phyloP scores from a whole-genome alignment of 768 basidiomycete species.

The Fibroporia radiculosa region DNA sequence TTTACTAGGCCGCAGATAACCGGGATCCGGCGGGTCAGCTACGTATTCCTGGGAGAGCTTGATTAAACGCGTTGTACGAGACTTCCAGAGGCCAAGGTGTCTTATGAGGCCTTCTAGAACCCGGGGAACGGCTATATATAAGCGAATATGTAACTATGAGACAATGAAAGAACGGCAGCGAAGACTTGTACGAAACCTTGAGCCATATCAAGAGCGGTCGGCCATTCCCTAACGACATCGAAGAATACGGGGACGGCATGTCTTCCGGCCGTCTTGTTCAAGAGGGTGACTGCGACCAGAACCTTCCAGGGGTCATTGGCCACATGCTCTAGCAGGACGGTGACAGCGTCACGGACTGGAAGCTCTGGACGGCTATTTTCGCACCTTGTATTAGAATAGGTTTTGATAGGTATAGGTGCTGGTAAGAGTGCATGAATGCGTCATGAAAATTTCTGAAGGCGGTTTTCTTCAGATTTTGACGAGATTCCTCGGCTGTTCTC shows the following conservation, averaged over 20 bases:
- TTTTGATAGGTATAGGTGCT: slow-evolving; percentile 14
- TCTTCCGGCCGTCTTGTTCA: slow-evolving; percentile 64
- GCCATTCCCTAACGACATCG: slow-evolving; percentile 48
- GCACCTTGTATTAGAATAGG: slow-evolving; percentile 24
- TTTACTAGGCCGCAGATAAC: background rate
- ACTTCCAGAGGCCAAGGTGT: slow-evolving; percentile 4
- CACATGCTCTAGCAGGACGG: slow-evolving; percentile 33
- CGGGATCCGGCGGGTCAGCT: slow-evolving; percentile 1
- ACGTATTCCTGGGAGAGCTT: slow-evolving; percentile 3
- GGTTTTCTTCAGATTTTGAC: no score
- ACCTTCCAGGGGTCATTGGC: slow-evolving; percentile 61
- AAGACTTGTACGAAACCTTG: slow-evolving; percentile 32
- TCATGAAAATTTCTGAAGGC: no score
- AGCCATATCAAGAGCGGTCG: slow-evolving; percentile 45
- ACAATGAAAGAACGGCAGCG: no score
- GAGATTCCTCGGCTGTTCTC: no score
- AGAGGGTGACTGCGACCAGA: slow-evolving; percentile 54
- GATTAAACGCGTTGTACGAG: slow-evolving; percentile 2
- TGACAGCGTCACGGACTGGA: background rate
- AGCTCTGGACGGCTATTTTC: background rate
- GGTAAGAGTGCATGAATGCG: slow-evolving; percentile 1
- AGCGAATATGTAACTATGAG: background rate
- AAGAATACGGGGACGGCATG: slow-evolving; percentile 61
- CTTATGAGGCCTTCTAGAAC: slow-evolving; percentile 1
- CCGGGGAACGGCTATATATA: background rate